These are phyloP conservation scores for Boletus rubescentipes DNA, from an alignment of 768 basidiomycete genomes.

Conservation along the genomic window DNA sequence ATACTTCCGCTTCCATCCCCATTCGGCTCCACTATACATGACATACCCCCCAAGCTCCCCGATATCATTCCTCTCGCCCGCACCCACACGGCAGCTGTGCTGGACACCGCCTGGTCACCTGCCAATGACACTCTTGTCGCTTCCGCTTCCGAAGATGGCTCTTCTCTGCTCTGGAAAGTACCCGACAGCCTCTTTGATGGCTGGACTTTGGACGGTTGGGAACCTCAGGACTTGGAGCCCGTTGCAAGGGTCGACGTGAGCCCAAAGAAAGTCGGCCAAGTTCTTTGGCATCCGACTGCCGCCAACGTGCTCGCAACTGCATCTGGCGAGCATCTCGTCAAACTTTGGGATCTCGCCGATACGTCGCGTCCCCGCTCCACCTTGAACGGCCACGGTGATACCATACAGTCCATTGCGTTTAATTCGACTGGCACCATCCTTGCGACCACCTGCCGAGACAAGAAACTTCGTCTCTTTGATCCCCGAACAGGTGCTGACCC, in stretches of 20 bases:
- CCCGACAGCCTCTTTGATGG: slow-evolving; percentile 66
- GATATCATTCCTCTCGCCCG: slow-evolving; percentile 92
- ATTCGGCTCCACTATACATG: slow-evolving; percentile 49
- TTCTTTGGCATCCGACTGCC: slow-evolving; percentile 91
- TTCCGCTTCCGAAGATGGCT: slow-evolving; percentile 92
- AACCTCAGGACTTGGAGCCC: slow-evolving; percentile 80
- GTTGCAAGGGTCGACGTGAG: slow-evolving; percentile 77
- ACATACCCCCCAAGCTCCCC: slow-evolving; percentile 76
- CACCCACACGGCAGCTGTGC: slow-evolving; percentile 77
- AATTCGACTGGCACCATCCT: slow-evolving; percentile 78
- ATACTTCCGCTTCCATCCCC: slow-evolving; percentile 84
- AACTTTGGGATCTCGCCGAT: slow-evolving; percentile 87
- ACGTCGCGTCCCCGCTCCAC: slow-evolving; percentile 61
- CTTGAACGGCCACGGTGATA: slow-evolving; percentile 78
- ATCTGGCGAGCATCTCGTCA: slow-evolving; percentile 82
- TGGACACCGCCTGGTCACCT: slow-evolving; percentile 97
- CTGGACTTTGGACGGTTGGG: slow-evolving; percentile 85
- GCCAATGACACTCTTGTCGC: slow-evolving; percentile 90
- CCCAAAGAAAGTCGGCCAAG: slow-evolving; percentile 89
- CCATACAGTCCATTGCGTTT: slow-evolving; percentile 83
- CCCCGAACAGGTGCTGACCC: slow-evolving; percentile 81
- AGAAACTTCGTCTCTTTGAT: slow-evolving; percentile 91
- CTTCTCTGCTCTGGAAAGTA: slow-evolving; percentile 90
- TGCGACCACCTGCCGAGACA: slow-evolving; percentile 89
- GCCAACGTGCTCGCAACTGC: slow-evolving; percentile 79